Percentiles rank a stretch among this genome's conserved stretches.
Conservation (phyloP, 1,284 basidiomycete genomes). For the Ceratobasidium papillatum region DNA sequence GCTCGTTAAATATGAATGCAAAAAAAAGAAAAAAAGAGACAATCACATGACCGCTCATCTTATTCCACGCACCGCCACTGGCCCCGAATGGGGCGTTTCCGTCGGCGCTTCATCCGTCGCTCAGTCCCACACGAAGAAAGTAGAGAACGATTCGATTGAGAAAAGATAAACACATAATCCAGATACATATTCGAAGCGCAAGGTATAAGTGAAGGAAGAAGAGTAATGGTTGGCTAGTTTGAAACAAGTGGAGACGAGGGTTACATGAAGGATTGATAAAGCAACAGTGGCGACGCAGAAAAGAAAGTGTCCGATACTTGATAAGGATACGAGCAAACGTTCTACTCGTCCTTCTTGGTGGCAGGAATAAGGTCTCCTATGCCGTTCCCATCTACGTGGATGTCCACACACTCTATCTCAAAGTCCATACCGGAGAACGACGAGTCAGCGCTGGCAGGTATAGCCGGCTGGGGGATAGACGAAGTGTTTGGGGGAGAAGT, state of each 20-base stretch:
- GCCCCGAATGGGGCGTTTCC: slow-evolving; percentile 29
- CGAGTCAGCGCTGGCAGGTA: slow-evolving; percentile 66
- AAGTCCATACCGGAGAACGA: slow-evolving; percentile 71
- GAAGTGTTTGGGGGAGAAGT: slow-evolving; percentile 76
- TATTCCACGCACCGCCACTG: neutral
- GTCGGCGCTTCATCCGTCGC: neutral
- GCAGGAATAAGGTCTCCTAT: slow-evolving; percentile 75
- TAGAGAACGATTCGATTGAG: neutral
- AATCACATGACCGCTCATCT: neutral
- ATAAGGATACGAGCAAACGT: neutral
- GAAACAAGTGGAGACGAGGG: slow-evolving; percentile 11
- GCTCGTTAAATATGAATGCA: no score
- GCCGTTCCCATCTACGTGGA: slow-evolving; percentile 72
- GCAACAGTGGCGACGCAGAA: neutral
- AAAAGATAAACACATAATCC: slow-evolving; percentile 32
- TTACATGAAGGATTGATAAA: slow-evolving; percentile 3
- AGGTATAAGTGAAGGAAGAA: slow-evolving; percentile 8
- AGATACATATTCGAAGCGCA: slow-evolving; percentile 17
- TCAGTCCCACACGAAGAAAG: neutral
- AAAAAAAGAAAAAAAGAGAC: no score
- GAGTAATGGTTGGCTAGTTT: neutral
- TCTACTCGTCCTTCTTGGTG: slow-evolving; percentile 24
- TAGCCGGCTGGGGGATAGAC: slow-evolving; percentile 55
- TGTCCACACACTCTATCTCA: slow-evolving; percentile 85
- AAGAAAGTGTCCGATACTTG: neutral